Evolutionary conservation across 345 rosid species (phyloP).

Genomic region (Populus deltoides): DNA sequence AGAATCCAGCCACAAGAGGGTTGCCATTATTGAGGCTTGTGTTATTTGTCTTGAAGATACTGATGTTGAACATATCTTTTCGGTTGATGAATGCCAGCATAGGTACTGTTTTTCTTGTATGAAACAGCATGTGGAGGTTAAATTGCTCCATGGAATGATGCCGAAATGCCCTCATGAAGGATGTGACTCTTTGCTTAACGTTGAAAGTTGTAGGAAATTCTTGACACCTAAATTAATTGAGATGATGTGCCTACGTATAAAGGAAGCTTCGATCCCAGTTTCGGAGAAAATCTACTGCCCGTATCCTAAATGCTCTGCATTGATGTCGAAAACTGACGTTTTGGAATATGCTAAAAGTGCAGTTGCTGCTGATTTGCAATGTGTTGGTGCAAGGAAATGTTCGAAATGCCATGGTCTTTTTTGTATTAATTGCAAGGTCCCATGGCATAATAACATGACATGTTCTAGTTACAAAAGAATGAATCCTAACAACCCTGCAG

Average conservation of each 20-base stretch:
- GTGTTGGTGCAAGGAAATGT: slow-evolving; percentile 55
- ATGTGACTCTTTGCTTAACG: slow-evolving; percentile 55
- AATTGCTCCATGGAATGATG: slow-evolving; percentile 55
- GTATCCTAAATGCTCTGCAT: slow-evolving; percentile 67
- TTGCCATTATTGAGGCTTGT: slow-evolving; percentile 44
- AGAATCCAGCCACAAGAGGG: slow-evolving; percentile 34
- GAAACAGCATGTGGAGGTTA: slow-evolving; percentile 77
- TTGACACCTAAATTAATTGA: slow-evolving; percentile 59
- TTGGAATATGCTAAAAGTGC: slow-evolving; percentile 34
- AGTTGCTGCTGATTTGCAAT: slow-evolving; percentile 18
- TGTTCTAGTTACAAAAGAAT: slow-evolving; percentile 43
- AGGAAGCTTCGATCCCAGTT: slow-evolving; percentile 61
- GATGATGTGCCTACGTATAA: slow-evolving; percentile 50
- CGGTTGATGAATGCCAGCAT: slow-evolving; percentile 65
- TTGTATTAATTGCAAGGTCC: slow-evolving; percentile 73
- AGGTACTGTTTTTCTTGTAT: slow-evolving; percentile 78
- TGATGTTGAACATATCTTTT: slow-evolving; percentile 48
- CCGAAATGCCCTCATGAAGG: slow-evolving; percentile 69
- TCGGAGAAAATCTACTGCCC: slow-evolving; percentile 76
- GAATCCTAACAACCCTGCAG: slow-evolving; percentile 40
- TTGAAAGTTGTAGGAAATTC: slow-evolving; percentile 52
- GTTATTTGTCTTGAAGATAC: slow-evolving; percentile 56
- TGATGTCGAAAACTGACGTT: slow-evolving; percentile 59
- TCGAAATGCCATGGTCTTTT: slow-evolving; percentile 48
- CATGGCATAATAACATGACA: slow-evolving; percentile 60